phyloP scores from a whole-genome alignment of 371 early-diverging fungal species.

The Zychaea mexicana region DNA sequence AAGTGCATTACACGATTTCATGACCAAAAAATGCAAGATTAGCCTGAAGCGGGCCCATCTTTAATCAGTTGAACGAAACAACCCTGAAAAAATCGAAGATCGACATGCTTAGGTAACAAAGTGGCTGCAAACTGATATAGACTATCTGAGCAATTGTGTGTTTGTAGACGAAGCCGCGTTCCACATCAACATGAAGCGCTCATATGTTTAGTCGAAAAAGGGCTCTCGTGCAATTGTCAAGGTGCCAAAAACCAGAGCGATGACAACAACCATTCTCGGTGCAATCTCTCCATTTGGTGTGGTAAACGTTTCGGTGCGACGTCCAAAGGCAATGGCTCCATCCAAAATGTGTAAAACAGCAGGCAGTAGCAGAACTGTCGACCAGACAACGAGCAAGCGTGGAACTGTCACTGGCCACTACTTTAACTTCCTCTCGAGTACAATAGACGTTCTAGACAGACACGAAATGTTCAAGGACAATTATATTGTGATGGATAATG shows the following conservation, averaged over 20 bases:
- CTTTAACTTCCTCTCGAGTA: constrained; percentile 14
- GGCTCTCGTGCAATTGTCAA: constrained; percentile 8
- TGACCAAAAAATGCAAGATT: constrained; percentile 27
- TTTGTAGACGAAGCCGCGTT: constrained; percentile 19
- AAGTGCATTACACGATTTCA: constrained; percentile 18
- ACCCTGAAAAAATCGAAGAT: constrained; percentile 20
- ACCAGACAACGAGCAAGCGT: constrained; percentile 15
- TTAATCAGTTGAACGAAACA: constrained; percentile 24
- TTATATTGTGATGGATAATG: constrained; percentile 17
- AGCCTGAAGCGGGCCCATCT: constrained; percentile 23
- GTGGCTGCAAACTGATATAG: constrained; percentile 10
- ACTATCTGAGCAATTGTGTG: constrained; percentile 11
- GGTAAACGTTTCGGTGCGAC: constrained; percentile 3
- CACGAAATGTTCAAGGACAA: constrained; percentile 4
- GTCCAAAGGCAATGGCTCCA: not conserved
- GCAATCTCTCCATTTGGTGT: constrained; percentile 6
- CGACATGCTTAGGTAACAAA: constrained; percentile 19
- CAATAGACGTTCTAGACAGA: constrained; percentile 18
- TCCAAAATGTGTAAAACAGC: constrained; percentile 1
- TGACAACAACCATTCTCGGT: constrained; percentile 11
- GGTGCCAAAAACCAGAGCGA: constrained; percentile 4
- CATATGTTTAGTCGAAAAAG: constrained; percentile 10
- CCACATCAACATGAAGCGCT: constrained; percentile 11
- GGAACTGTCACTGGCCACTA: constrained; percentile 21
- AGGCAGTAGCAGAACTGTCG: constrained; percentile 5